Evolutionary conservation across 78 protist genomes (phyloP).

Genomic region (Tieghemostelium lacteum): DNA sequence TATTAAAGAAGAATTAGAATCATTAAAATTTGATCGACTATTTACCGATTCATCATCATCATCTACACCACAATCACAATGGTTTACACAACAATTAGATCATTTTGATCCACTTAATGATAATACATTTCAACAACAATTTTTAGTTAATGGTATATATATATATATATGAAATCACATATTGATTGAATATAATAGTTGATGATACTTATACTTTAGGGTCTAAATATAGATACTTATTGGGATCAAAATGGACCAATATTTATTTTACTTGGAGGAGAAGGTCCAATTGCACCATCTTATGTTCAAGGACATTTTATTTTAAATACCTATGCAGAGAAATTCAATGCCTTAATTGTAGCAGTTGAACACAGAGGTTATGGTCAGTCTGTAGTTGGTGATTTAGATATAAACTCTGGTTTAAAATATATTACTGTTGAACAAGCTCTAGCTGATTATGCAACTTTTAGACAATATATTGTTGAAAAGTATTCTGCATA

Average conservation of each 20-base stretch:
- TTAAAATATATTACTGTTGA: conserved; percentile 55
- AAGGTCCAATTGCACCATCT: conserved; percentile 40
- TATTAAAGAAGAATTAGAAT: not conserved
- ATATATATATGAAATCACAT: not conserved
- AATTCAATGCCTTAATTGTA: conserved; percentile 70
- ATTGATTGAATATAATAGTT: not conserved
- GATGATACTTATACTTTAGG: not conserved
- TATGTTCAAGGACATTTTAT: conserved; percentile 71
- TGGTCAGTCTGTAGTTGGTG: conserved; percentile 37
- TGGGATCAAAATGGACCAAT: conserved; percentile 51
- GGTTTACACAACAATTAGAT: conserved; percentile 78
- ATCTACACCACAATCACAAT: conserved; percentile 14
- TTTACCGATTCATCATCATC: no score
- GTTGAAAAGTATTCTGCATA: conserved; percentile 20
- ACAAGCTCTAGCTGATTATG: conserved; percentile 89
- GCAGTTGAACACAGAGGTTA: conserved; percentile 80
- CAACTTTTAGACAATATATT: conserved; percentile 35
- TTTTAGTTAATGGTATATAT: conserved; percentile 44
- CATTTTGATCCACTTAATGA: conserved; percentile 67
- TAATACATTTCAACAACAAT: conserved; percentile 74
- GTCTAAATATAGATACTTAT: conserved; percentile 10
- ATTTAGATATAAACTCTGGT: conserved; percentile 13
- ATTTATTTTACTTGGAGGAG: conserved; percentile 74
- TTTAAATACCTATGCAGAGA: conserved; percentile 59
- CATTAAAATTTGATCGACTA: no score